Base-by-base conservation (phyloP, 2,329 filamentous ascomycete species). In the Hypoxylon sp. region DNA sequence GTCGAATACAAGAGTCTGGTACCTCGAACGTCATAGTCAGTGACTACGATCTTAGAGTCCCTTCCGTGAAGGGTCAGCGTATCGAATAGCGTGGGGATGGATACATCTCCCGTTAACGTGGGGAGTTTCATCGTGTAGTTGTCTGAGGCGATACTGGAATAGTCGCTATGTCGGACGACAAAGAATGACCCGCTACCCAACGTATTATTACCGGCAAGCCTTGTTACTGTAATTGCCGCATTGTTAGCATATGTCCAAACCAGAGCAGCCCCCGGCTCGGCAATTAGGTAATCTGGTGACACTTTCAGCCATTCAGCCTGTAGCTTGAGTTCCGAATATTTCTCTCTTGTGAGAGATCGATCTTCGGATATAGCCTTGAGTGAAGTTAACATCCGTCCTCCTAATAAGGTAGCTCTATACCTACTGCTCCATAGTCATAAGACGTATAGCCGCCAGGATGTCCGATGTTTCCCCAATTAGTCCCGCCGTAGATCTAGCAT, bases 401-500 rank as follows among this genome's bases (percentile, higher is more conserved):
- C 4, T 10, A 14, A 37, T 7, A 10, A 37, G 17, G 49, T 20
- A 22, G 31, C 2, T 49, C 5, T 0, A 85, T 84, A 64, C 95
- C 92, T 11, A 85, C 82, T 7, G 84, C 81, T 3, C 82, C 85
- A 46, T 87, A 88, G 69, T 88, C 86, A 58, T 87, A 87, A 0
- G 84, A 85, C 0, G 87, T 89, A 67, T 90, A 90, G 2, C 85
- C 89, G 14, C 88, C 89, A 5, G 90, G 85, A 71, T 93, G 88
- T 0, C 92, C 91, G 3, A 93, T 80, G 68, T 94, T 94, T 0
- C 92, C 92, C 92, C 92, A 95, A 75, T 95, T 96, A 0, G 92
- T 95, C 3, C 92, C 93, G 14, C 93, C 93, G 71, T 86, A 92
- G 1, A 86, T 89, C 69, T 69, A 48, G 14, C 35, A 51, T 4